phyloP scores from a whole-genome alignment of 495 filamentous ascomycete genomes.

The Neurospora intermedia region DNA sequence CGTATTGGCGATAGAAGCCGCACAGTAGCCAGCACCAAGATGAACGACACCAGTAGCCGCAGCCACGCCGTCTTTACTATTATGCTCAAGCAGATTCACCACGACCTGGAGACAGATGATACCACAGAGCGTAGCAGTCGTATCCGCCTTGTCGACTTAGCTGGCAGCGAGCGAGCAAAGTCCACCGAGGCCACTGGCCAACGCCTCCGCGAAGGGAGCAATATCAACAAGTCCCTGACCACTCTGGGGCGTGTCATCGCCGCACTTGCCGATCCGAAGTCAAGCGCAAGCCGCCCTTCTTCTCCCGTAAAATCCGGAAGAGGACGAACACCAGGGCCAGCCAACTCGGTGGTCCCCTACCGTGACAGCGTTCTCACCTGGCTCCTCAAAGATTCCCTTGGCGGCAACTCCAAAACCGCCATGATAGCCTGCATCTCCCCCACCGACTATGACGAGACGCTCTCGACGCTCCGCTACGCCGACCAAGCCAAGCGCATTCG shows the following conservation, averaged over 20 bases:
- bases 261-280: conserved; percentile 77
- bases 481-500: conserved; percentile 97
- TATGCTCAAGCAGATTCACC: conserved; percentile 87
- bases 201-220: conserved; percentile 84
- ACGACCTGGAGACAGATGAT: conserved; percentile 87
- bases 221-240: conserved; percentile 97
- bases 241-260: conserved; percentile 94
- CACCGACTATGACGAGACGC: conserved; percentile 92
- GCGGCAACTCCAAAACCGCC: conserved; percentile 93
- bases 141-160: conserved; percentile 91
- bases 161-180: conserved; percentile 90
- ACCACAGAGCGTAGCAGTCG: conserved; percentile 89
- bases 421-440: conserved; percentile 98
- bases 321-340: conserved; percentile 13
- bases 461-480: conserved; percentile 91
- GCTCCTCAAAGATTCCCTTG: conserved; percentile 89
- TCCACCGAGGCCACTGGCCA: conserved; percentile 88
- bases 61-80: conserved; percentile 98
- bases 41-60: conserved; percentile 95
- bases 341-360: conserved; percentile 71
- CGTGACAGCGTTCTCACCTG: conserved; percentile 96
- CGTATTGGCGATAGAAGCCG: conserved; percentile 77
- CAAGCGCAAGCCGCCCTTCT: conserved; percentile 26
- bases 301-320: neutral
- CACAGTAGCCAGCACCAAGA: conserved; percentile 93